Percentiles rank a stretch among this genome's conserved stretches.
Conservation (phyloP, 1,284 basidiomycete genomes). For the Fomitopsis schrenkii region DNA sequence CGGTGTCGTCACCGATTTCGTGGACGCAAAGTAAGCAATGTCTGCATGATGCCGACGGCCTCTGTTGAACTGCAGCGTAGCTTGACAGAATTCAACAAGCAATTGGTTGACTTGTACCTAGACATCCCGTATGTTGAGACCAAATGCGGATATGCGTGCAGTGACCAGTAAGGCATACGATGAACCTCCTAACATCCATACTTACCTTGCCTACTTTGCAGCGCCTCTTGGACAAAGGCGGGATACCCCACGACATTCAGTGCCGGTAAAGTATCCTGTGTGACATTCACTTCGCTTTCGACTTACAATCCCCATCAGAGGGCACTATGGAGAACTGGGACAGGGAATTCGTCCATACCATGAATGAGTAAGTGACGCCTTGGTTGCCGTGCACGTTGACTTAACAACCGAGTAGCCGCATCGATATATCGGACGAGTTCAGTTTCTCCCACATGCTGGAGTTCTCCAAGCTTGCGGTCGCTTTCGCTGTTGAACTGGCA, state of each 20-base stretch:
- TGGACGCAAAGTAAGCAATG: slow-evolving; percentile 52
- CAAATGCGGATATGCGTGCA: slow-evolving; percentile 93
- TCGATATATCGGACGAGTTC: slow-evolving; percentile 85
- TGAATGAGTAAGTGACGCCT: slow-evolving; percentile 59
- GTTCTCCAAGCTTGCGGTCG: slow-evolving; percentile 88
- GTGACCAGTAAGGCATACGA: slow-evolving; percentile 66
- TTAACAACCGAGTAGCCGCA: slow-evolving; percentile 47
- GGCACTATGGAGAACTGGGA: slow-evolving; percentile 73
- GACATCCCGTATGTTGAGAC: slow-evolving; percentile 77
- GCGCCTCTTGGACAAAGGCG: slow-evolving; percentile 82
- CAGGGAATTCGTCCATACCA: slow-evolving; percentile 72
- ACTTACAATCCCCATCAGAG: slow-evolving; percentile 39
- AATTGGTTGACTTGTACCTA: slow-evolving; percentile 74
- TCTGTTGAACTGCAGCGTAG: slow-evolving; percentile 33
- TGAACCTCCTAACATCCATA: slow-evolving; percentile 15
- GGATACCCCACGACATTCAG: slow-evolving; percentile 84
- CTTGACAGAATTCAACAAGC: slow-evolving; percentile 77
- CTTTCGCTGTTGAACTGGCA: slow-evolving; percentile 79
- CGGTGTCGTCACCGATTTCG: slow-evolving; percentile 89
- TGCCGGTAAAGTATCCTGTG: slow-evolving; percentile 49
- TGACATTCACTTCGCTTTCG: slow-evolving; percentile 6
- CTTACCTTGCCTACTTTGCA: slow-evolving; percentile 28
- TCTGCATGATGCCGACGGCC: background rate
- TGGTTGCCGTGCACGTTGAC: slow-evolving; percentile 8
- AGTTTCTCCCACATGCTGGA: slow-evolving; percentile 80